phyloP scores from a whole-genome alignment of 2,329 filamentous ascomycete species.

The Xylariaceae sp. region DNA sequence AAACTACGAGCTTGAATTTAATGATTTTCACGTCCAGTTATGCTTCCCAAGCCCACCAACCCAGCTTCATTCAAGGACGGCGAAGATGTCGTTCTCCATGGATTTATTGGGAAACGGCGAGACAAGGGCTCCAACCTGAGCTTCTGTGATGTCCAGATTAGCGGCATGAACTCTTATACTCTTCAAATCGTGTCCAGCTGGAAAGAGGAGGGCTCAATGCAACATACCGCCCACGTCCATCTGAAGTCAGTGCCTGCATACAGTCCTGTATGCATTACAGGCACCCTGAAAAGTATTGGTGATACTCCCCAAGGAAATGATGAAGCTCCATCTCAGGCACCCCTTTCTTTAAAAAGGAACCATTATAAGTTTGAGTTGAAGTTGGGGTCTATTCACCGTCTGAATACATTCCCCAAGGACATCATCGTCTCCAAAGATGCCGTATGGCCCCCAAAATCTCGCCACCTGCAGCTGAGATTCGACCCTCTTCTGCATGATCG shows the following conservation, averaged over 20 bases:
- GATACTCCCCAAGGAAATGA: not conserved
- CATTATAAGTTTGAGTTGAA: conserved; percentile 61
- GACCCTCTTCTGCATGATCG: conserved; percentile 70
- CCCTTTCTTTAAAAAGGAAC: not conserved
- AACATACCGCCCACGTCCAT: conserved; percentile 46
- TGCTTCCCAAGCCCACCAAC: not conserved
- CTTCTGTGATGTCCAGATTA: conserved; percentile 66
- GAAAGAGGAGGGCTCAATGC: conserved; percentile 44
- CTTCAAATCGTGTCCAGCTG: conserved; percentile 55
- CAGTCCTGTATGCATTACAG: conserved; percentile 60
- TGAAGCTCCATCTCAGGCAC: not conserved
- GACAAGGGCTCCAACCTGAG: conserved; percentile 72
- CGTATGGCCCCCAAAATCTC: conserved; percentile 74
- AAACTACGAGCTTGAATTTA: not conserved
- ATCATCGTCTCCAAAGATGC: conserved; percentile 79
- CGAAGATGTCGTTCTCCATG: conserved; percentile 61
- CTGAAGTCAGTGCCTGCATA: conserved; percentile 57
- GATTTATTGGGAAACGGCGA: conserved; percentile 74
- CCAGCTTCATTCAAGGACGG: conserved; percentile 36
- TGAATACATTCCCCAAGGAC: conserved; percentile 77
- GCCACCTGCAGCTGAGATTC: conserved; percentile 86
- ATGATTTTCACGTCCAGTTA: conserved; percentile 9
- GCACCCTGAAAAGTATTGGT: conserved; percentile 45
- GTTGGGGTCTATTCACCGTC: conserved; percentile 65
- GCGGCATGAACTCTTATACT: not conserved